These are phyloP conservation scores for Luvunga scandens DNA, from an alignment of 345 rosid species.

Conservation along the genomic window DNA sequence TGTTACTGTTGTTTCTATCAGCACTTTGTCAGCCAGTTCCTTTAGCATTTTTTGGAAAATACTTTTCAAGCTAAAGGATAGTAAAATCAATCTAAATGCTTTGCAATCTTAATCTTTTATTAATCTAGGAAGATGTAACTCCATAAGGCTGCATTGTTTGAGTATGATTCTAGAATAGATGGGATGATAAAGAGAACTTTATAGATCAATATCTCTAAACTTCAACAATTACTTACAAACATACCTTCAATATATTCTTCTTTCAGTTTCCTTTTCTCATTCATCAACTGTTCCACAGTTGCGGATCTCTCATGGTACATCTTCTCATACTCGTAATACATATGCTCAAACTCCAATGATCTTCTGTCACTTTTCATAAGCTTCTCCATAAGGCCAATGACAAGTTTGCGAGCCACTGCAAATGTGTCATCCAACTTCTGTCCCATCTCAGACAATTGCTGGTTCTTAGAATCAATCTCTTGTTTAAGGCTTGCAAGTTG, in stretches of 20 bases:
- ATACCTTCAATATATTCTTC: slow-evolving; percentile 12
- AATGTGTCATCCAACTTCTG: neutral
- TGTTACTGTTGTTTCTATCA: too few species aligned
- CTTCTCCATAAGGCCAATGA: slow-evolving; percentile 1
- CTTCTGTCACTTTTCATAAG: neutral
- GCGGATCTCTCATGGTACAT: neutral
- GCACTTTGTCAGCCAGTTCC: too few species aligned
- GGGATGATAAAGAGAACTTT: neutral
- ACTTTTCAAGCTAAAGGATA: neutral
- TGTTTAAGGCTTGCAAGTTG: slow-evolving; percentile 6
- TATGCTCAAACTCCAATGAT: neutral
- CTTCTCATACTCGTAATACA: neutral
- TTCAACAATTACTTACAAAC: neutral
- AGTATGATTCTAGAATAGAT: neutral
- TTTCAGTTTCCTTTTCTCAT: neutral
- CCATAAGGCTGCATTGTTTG: neutral
- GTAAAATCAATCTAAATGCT: neutral
- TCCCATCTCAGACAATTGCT: slow-evolving; percentile 11
- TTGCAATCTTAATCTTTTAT: neutral
- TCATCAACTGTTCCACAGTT: slow-evolving; percentile 6
- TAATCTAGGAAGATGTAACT: neutral
- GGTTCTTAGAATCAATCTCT: slow-evolving; percentile 20
- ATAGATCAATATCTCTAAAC: neutral
- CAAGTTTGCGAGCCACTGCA: neutral
- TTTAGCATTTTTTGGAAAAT: neutral